A percentile compares a stretch with the other conserved stretches of the same genome.
Conservation (phyloP, 345 rosid genomes). For the Iberis pinnata region DNA sequence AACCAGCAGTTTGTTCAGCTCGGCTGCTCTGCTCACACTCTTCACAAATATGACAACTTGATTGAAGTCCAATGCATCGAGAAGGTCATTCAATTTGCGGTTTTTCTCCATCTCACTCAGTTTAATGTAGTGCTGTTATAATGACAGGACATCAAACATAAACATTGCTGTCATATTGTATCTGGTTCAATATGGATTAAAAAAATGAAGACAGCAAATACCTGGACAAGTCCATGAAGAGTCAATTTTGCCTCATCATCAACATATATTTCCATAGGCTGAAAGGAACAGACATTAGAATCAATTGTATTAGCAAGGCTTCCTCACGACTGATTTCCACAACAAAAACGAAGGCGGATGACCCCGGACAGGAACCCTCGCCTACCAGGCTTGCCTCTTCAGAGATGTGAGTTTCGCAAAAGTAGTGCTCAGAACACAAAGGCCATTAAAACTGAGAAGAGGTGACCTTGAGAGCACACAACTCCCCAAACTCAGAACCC, state of each 20-base stretch:
- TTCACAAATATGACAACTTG: conserved; percentile 97
- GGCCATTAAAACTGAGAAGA: background rate
- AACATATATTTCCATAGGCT: conserved; percentile 99
- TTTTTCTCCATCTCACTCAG: conserved; percentile 91
- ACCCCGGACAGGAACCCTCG: conserved; percentile 42
- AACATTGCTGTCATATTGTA: too few relatives aligned
- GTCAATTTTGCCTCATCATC: conserved; percentile 98
- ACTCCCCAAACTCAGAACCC: background rate
- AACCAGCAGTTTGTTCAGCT: conserved; percentile 83
- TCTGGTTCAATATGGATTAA: too few relatives aligned
- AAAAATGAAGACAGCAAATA: conserved; percentile 2
- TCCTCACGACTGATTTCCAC: conserved; percentile 63
- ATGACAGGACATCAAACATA: background rate
- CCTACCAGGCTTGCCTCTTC: conserved; percentile 41
- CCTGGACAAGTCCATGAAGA: conserved; percentile 99
- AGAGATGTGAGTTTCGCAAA: conserved; percentile 28
- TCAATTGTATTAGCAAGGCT: conserved; percentile 61
- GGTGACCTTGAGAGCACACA: background rate
- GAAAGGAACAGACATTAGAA: conserved; percentile 77
- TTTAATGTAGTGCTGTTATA: conserved; percentile 91
- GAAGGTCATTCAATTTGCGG: conserved; percentile 91
- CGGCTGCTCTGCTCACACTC: conserved; percentile 92
- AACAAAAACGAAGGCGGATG: conserved; percentile 55
- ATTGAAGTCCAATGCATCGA: conserved; percentile 97
- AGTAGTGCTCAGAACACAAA: conserved; percentile 19